phyloP scores from a whole-genome alignment of 345 rosid genomes.

The Cardamine occulta region DNA sequence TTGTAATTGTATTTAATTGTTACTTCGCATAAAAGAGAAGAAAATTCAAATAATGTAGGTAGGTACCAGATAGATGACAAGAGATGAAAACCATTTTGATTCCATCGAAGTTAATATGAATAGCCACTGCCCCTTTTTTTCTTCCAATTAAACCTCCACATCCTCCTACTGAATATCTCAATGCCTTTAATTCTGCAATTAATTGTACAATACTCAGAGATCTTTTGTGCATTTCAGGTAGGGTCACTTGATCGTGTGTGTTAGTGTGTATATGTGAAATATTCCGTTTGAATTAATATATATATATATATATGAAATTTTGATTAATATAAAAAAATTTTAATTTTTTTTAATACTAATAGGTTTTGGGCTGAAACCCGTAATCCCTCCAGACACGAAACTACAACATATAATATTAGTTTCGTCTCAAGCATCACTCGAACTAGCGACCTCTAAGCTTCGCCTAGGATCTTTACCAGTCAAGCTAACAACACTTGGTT shows the following conservation, averaged over 20 bases:
- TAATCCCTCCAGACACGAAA: too few species aligned
- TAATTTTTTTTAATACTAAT: too few species aligned
- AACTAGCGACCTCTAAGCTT: not conserved
- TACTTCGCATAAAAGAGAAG: not conserved
- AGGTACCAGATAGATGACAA: slow-evolving; percentile 48
- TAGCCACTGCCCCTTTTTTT: slow-evolving; percentile 45
- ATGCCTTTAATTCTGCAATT: slow-evolving; percentile 32
- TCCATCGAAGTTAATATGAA: slow-evolving; percentile 39
- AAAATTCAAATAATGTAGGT: too few species aligned
- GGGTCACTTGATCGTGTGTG: not conserved
- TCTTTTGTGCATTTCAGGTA: not conserved
- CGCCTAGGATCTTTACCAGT: not conserved
- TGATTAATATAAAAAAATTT: too few species aligned
- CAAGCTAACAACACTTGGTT: not conserved
- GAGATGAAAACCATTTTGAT: slow-evolving; percentile 44
- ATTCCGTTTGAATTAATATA: too few species aligned
- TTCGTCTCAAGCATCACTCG: not conserved
- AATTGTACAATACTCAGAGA: not conserved
- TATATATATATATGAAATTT: too few species aligned
- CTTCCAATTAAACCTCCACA: slow-evolving; percentile 46
- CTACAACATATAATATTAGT: not conserved
- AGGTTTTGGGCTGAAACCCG: too few species aligned
- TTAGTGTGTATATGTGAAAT: too few species aligned
- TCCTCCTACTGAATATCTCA: slow-evolving; percentile 42
- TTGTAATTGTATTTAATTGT: not conserved